Conservation (phyloP, 495 filamentous ascomycete species). For the Haplographium delicatum region DNA sequence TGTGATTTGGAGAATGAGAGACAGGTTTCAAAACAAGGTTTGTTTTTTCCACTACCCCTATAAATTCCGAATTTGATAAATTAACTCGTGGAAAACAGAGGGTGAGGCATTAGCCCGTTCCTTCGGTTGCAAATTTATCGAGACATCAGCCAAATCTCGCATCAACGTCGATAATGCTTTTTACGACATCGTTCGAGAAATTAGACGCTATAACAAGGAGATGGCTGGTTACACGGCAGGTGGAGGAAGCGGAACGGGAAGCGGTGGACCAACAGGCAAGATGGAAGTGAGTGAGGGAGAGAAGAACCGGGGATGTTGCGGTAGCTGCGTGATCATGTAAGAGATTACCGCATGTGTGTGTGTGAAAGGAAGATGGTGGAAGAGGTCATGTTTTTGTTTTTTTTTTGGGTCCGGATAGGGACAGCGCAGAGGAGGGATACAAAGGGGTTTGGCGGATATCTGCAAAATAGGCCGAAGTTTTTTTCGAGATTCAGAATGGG, state of each 20-base stretch:
- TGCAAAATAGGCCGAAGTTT: no score
- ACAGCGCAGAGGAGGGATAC: no score
- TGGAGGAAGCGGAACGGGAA: conserved; percentile 52
- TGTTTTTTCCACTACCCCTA: conserved; percentile 29
- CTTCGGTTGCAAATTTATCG: conserved; percentile 96
- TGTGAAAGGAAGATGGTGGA: no score
- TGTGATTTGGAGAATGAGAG: conserved; percentile 93
- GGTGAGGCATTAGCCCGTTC: conserved; percentile 77
- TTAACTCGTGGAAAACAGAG: conserved; percentile 49
- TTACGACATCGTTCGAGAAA: conserved; percentile 95
- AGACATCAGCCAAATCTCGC: conserved; percentile 96
- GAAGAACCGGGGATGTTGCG: conserved; percentile 73
- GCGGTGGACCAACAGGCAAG: conserved; percentile 60
- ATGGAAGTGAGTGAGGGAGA: conserved; percentile 73
- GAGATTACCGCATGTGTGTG: no score
- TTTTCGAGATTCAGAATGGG: no score
- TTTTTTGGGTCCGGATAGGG: no score
- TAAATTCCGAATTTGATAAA: neutral
- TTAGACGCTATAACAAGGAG: conserved; percentile 95
- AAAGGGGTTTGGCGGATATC: no score
- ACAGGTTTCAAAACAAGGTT: conserved; percentile 87
- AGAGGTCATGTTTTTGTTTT: no score
- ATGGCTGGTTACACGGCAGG: conserved; percentile 80
- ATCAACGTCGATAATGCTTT: conserved; percentile 98
- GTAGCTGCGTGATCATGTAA: conserved; percentile 89